Conservation (phyloP, 805 yeast species). For the Phaffomyces opuntiae region DNA sequence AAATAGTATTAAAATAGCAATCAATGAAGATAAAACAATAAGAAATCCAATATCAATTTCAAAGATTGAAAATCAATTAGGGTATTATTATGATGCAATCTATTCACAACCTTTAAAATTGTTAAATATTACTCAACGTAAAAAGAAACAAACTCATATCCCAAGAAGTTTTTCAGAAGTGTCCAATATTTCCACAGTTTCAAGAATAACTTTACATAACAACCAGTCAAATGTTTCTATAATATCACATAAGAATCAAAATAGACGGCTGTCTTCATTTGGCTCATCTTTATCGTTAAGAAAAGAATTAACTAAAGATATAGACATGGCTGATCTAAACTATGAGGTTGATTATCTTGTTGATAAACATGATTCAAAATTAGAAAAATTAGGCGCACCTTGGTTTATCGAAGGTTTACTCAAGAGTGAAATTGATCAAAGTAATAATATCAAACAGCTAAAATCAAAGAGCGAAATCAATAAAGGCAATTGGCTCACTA, state of each 20-base stretch:
- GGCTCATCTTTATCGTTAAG: constrained; percentile 16
- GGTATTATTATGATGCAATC: constrained; percentile 33
- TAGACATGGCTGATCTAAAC: constrained; percentile 10
- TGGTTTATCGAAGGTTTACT: constrained; percentile 72
- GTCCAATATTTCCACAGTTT: constrained; percentile 1
- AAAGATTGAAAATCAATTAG: constrained; percentile 11
- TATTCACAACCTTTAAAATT: constrained; percentile 16
- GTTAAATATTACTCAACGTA: background rate
- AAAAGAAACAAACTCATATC: constrained; percentile 4
- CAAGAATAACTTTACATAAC: background rate
- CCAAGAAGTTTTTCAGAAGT: constrained; percentile 7
- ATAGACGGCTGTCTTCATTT: constrained; percentile 20
- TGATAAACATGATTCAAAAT: constrained; percentile 48
- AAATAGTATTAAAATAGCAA: constrained; percentile 42
- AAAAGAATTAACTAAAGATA: constrained; percentile 1
- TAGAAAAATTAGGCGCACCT: constrained; percentile 68
- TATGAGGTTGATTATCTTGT: constrained; percentile 27
- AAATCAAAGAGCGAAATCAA: background rate
- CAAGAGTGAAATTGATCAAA: constrained; percentile 23
- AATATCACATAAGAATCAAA: constrained; percentile 11
- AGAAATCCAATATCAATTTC: background rate
- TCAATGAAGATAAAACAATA: constrained; percentile 21
- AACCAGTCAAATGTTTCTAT: constrained; percentile 14
- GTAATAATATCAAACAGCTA: background rate
- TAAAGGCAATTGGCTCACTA: constrained; percentile 17